Conservation (phyloP, 345 rosid genomes). For the Pelargonium nanum region DNA sequence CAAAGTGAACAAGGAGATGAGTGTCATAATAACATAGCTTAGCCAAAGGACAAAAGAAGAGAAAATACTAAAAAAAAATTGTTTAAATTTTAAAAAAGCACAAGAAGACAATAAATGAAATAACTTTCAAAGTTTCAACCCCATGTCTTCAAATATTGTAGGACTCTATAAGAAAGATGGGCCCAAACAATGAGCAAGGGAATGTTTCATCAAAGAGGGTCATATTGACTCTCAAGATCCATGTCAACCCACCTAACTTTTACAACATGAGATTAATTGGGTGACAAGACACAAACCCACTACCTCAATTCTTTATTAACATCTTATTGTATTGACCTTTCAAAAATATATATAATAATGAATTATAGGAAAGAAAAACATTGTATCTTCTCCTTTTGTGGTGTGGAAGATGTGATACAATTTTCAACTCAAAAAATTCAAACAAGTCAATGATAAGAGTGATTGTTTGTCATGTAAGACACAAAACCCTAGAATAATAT, state of each 20-base stretch:
- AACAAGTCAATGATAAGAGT: constrained; percentile 19
- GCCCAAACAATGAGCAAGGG: constrained; percentile 20
- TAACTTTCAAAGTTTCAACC: constrained; percentile 11
- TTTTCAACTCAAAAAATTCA: constrained; percentile 4
- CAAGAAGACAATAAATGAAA: constrained; percentile 13
- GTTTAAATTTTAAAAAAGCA: not conserved
- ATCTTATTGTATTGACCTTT: constrained; percentile 7
- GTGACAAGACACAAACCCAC: constrained; percentile 28
- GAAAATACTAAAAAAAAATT: too few species aligned
- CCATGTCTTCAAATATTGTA: constrained; percentile 11
- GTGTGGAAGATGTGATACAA: constrained; percentile 15
- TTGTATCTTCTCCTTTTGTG: not conserved
- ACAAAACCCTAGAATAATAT: not conserved
- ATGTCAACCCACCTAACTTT: constrained; percentile 37
- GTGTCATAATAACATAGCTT: too few species aligned
- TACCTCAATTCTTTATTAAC: constrained; percentile 20
- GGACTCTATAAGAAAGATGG: constrained; percentile 10
- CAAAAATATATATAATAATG: too few species aligned
- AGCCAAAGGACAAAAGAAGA: not conserved
- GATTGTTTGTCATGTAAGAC: not conserved
- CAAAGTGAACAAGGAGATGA: too few species aligned
- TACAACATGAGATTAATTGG: constrained; percentile 14
- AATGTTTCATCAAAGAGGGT: constrained; percentile 36
- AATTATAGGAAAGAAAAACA: constrained; percentile 1
- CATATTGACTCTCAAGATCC: constrained; percentile 15